Evolutionary conservation across 345 rosid species (phyloP), one percentile per base, ranked within the genome.

Genomic region (Citrus sp.): DNA sequence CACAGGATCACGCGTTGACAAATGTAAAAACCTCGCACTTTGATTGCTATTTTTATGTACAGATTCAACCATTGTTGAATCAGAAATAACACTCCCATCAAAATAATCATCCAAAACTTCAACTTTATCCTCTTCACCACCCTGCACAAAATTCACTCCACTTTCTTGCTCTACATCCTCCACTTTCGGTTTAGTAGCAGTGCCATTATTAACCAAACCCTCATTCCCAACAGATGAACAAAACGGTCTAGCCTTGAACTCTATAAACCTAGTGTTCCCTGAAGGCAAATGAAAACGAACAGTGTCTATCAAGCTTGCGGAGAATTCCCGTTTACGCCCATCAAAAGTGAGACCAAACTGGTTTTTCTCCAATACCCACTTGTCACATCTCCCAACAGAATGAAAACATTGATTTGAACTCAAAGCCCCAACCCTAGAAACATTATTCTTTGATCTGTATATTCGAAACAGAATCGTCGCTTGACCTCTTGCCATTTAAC

Each of bases 401-500:
- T 82, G 83, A 16, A 87, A 86, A 71, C 73, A 81, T 42, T 81
- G 83, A 66, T 79, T 80, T 10, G 78, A 79, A 5, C 65, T 67
- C 3, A 80, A 64, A 81, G 76, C 10, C 78, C 84, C 89, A 73
- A 65, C 63, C 71, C 88, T 86, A 51, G 68, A 78, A 81, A 68
- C 74, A 56, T 79, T 77, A 32, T 74, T 59, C 70, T 79, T 86
- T 12, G 86, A 83, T 22, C 76, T 55, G 80, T 73, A 93, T 2
- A 84, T 78, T 79, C 93, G 83, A 74, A 88, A 80, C 65, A 93
- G 81, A 80, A 86, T 70, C 35, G 85, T 77, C 55, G 83, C 84
- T 10, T 86, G 82, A 22, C 91, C 88, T 87, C 88, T 81, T 46
- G 86, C 90, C 97, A 91, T 93, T 74, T 35, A 22, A 38, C 56